phyloP scores from a whole-genome alignment of 805 yeast genomes.

The Sugiyamaella americana region DNA sequence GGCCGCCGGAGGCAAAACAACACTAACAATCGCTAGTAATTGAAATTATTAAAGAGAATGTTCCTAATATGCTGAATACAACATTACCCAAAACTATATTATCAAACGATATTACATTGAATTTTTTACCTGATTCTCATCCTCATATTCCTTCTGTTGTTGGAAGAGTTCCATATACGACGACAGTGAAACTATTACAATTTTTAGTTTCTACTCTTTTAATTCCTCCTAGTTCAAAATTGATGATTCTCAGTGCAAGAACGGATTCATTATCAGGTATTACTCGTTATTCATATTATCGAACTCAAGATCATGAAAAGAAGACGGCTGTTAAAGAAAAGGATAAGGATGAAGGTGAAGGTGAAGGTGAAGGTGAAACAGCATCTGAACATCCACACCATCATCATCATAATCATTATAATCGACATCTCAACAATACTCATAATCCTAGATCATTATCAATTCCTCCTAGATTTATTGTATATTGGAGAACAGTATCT shows the following conservation, averaged over 20 bases:
- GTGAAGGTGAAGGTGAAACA: background rate
- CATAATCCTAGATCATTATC: background rate
- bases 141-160: constrained; percentile 22
- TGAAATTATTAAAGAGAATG: constrained; percentile 20
- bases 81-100: constrained; percentile 26
- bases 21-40: constrained; percentile 12
- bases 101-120: constrained; percentile 25
- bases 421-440: background rate
- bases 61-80: constrained; percentile 26
- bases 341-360: background rate
- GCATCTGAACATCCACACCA: background rate
- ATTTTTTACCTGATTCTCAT: constrained; percentile 28
- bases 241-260: constrained; percentile 22
- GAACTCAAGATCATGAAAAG: background rate
- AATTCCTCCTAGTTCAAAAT: constrained; percentile 25
- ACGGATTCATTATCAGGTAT: constrained; percentile 2
- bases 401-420: no score
- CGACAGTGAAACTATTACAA: constrained; percentile 27
- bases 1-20: no score
- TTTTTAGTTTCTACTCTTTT: constrained; percentile 25
- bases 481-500: constrained; percentile 15
- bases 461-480: constrained; percentile 10
- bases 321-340: background rate
- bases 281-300: background rate
- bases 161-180: constrained; percentile 27